Evolutionary conservation across 1,284 basidiomycete species (phyloP).

Genomic region (Thecaphora frezii): DNA sequence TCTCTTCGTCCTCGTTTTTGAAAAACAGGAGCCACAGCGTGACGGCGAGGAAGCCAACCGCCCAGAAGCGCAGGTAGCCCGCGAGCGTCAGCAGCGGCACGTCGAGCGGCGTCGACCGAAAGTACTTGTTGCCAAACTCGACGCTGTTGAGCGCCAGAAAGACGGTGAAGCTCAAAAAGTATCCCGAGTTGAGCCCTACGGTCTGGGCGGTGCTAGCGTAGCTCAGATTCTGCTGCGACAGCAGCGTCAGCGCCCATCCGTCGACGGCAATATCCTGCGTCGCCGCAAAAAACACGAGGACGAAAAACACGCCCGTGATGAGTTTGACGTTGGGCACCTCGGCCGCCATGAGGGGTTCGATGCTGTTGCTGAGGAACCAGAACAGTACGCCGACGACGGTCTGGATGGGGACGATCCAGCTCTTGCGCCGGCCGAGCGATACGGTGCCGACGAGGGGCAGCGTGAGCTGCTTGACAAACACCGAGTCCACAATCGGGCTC

Average conservation of each 20-base stretch:
- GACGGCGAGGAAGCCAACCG: slow-evolving; percentile 74
- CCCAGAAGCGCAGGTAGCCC: slow-evolving; percentile 86
- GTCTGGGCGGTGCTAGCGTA: slow-evolving; percentile 99
- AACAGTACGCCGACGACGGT: slow-evolving; percentile 82
- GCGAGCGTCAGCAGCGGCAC: slow-evolving; percentile 79
- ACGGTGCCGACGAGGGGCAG: slow-evolving; percentile 31
- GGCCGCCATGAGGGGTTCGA: slow-evolving; percentile 77
- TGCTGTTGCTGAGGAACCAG: slow-evolving; percentile 80
- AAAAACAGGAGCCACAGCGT: slow-evolving; percentile 85
- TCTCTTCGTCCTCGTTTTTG: slow-evolving; percentile 74
- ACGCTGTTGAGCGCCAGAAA: slow-evolving; percentile 95
- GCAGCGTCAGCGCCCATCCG: slow-evolving; percentile 94
- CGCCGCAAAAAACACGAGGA: slow-evolving; percentile 85
- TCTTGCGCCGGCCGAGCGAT: slow-evolving; percentile 81
- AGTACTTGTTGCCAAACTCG: slow-evolving; percentile 82
- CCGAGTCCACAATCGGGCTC: slow-evolving; percentile 95
- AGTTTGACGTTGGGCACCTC: slow-evolving; percentile 76
- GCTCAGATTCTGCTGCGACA: slow-evolving; percentile 90
- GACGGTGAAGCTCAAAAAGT: slow-evolving; percentile 93
- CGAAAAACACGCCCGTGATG: slow-evolving; percentile 84
- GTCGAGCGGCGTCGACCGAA: slow-evolving; percentile 65
- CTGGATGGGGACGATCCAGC: slow-evolving; percentile 99
- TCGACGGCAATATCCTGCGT: slow-evolving; percentile 99
- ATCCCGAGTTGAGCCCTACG: slow-evolving; percentile 93
- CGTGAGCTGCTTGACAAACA: slow-evolving; percentile 69